phyloP scores from a whole-genome alignment of 2,329 filamentous ascomycete genomes.

The Claviceps pazoutovae region DNA sequence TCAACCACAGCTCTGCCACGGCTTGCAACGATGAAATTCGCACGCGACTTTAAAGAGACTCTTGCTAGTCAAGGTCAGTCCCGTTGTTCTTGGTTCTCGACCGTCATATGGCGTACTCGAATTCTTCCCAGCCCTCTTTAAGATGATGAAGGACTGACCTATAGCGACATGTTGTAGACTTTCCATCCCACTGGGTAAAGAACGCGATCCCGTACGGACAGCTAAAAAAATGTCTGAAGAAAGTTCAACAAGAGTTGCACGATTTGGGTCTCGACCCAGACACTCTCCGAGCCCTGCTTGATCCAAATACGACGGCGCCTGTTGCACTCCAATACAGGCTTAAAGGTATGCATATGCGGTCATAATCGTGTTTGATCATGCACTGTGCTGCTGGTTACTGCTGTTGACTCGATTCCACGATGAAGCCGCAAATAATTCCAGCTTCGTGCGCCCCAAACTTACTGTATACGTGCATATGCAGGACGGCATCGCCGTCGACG shows the following conservation, averaged over 20 bases:
- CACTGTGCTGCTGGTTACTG: neutral
- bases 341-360: slow-evolving; percentile 24
- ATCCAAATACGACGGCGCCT: slow-evolving; percentile 31
- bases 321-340: slow-evolving; percentile 41
- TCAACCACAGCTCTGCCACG: neutral
- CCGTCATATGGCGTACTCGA: neutral
- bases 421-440: slow-evolving; percentile 24
- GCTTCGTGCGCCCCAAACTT: slow-evolving; percentile 50
- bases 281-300: slow-evolving; percentile 52
- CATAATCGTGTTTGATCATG: neutral
- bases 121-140: neutral
- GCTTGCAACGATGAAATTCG: slow-evolving; percentile 61
- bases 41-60: slow-evolving; percentile 58
- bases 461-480: slow-evolving; percentile 54
- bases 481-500: slow-evolving; percentile 55
- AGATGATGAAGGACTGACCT: neutral
- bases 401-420: neutral
- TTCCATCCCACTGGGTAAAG: slow-evolving; percentile 57
- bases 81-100: neutral
- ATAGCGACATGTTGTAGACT: slow-evolving; percentile 31
- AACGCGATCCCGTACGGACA: slow-evolving; percentile 72
- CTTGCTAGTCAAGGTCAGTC: slow-evolving; percentile 45
- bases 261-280: slow-evolving; percentile 58
- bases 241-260: slow-evolving; percentile 57
- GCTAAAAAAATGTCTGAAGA: slow-evolving; percentile 81